These are phyloP conservation scores for Pythium brachiatum DNA, from an alignment of 352 stramenopile genomes.

Conservation along the genomic window DNA sequence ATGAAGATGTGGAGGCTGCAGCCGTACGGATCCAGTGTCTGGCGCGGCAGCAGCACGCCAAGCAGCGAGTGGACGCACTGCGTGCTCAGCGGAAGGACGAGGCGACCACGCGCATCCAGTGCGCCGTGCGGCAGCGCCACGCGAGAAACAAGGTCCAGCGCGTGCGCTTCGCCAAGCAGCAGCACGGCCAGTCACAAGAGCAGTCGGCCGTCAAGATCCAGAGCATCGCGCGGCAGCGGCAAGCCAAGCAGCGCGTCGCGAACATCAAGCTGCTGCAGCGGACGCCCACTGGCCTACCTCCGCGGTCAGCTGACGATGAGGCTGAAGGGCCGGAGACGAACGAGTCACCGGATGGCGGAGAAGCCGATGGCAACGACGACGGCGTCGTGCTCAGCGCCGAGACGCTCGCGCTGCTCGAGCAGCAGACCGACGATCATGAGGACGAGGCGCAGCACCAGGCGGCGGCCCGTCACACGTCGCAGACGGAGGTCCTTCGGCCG, in stretches of 20 bases:
- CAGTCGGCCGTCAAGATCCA: constrained; percentile 33
- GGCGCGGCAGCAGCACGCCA: constrained; percentile 33
- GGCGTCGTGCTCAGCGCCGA: neutral
- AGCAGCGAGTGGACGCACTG: constrained; percentile 15
- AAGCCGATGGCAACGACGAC: neutral
- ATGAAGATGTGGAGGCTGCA: constrained; percentile 19
- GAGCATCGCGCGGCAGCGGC: constrained; percentile 41
- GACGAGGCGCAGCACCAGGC: neutral
- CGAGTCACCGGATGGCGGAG: neutral
- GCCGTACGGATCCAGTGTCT: constrained; percentile 37
- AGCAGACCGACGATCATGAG: neutral
- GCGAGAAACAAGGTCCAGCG: constrained; percentile 30
- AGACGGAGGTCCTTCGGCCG: constrained; percentile 19
- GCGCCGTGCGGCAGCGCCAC: constrained; percentile 34
- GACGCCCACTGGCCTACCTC: constrained; percentile 30
- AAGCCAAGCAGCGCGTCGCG: constrained; percentile 38
- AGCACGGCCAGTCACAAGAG: neutral
- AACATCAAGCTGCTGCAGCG: constrained; percentile 30
- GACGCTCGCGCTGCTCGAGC: neutral
- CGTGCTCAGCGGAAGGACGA: constrained; percentile 20
- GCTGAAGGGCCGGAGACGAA: constrained; percentile 6
- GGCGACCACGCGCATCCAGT: constrained; percentile 50
- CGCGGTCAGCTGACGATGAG: neutral
- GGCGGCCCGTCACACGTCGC: neutral
- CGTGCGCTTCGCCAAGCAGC: constrained; percentile 26